Percentiles rank a stretch among this genome's conserved stretches.
These are phyloP conservation scores for Alternaria rosae DNA, from an alignment of 2,329 filamentous ascomycete genomes.

Conservation along the genomic window DNA sequence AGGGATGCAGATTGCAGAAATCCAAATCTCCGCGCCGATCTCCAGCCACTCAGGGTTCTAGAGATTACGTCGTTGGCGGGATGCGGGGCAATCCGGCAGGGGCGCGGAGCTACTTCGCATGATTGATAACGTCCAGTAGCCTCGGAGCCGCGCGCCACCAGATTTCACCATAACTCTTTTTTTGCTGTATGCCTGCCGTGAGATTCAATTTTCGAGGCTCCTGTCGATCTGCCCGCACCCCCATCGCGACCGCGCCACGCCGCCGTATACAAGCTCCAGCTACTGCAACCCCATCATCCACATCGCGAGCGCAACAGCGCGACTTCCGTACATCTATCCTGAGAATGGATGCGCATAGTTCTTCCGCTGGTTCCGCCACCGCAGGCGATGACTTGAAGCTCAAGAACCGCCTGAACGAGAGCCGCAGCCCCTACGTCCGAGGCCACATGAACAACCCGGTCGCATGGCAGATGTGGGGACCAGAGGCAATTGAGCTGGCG, in stretches of 20 bases:
- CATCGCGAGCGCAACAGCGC: constrained; percentile 30
- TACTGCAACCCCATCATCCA: constrained; percentile 16
- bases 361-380: constrained; percentile 19
- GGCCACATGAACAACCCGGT: constrained; percentile 82
- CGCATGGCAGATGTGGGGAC: constrained; percentile 88
- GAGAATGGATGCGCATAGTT: constrained; percentile 41
- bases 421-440: constrained; percentile 73
- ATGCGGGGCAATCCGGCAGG: constrained; percentile 13
- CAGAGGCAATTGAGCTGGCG: constrained; percentile 78
- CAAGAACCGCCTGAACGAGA: constrained; percentile 66
- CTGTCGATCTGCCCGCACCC: constrained; percentile 26
- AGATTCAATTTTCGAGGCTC: constrained; percentile 38
- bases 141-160: constrained; percentile 7
- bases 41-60: constrained; percentile 10
- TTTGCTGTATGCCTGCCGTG: constrained; percentile 38
- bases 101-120: constrained; percentile 2
- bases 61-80: constrained; percentile 25
- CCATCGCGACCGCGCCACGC: constrained; percentile 11
- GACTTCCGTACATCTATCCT: constrained; percentile 35
- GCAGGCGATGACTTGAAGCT: constrained; percentile 48
- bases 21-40: neutral
- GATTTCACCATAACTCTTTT: neutral
- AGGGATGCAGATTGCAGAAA: neutral
- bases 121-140: constrained; percentile 14
- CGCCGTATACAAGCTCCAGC: constrained; percentile 1